Evolutionary conservation across 768 basidiomycete species (phyloP).

Genomic region (Astraeus odoratus): DNA sequence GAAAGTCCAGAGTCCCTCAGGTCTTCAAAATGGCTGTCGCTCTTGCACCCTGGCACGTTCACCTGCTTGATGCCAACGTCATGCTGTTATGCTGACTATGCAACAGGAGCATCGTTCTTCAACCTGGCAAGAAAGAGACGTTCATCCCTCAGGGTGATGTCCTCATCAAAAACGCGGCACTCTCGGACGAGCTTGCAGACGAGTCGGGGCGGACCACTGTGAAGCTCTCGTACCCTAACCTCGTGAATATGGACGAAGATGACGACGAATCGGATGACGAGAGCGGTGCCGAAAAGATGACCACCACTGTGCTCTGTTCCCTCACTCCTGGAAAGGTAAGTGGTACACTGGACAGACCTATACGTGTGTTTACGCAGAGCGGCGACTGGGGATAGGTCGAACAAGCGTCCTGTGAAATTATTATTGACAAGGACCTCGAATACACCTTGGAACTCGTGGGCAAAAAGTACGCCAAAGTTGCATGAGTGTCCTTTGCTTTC

Average conservation of each 20-base stretch:
- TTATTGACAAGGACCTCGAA: conserved; percentile 58
- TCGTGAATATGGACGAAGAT: conserved; percentile 30
- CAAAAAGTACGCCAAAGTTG: conserved; percentile 56
- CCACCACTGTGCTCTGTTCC: conserved; percentile 64
- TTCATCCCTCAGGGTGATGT: conserved; percentile 62
- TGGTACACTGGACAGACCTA: not conserved
- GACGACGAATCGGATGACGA: conserved; percentile 44
- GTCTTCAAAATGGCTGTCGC: conserved; percentile 45
- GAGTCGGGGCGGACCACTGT: conserved; percentile 53
- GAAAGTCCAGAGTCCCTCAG: not conserved
- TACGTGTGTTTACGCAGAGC: conserved; percentile 4
- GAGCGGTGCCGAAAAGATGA: conserved; percentile 26
- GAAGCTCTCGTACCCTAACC: conserved; percentile 53
- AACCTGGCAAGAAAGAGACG: conserved; percentile 50
- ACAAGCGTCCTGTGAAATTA: conserved; percentile 63
- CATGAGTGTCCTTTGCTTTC: not conserved
- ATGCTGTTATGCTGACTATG: conserved; percentile 5
- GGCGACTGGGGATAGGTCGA: conserved; percentile 49
- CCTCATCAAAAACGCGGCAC: conserved; percentile 75
- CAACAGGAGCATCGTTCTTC: conserved; percentile 54
- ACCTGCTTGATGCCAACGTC: conserved; percentile 2
- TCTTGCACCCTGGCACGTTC: conserved; percentile 60
- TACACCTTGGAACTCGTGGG: conserved; percentile 68
- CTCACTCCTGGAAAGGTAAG: conserved; percentile 77
- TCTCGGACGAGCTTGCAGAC: conserved; percentile 68